phyloP scores from a whole-genome alignment of 805 yeast genomes.

The Zygoascus biomembranicola region DNA sequence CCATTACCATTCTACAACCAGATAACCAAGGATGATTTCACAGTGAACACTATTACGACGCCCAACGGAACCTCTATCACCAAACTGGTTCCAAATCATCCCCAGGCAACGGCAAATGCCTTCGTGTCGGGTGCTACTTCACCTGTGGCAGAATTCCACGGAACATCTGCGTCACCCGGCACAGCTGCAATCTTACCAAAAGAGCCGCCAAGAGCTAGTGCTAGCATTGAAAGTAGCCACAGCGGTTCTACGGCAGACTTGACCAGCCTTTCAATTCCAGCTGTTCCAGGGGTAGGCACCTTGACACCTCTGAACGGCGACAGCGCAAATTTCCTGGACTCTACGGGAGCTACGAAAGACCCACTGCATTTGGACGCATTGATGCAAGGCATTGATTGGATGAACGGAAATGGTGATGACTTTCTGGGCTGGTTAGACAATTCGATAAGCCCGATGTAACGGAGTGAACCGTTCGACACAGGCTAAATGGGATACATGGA shows the following conservation, averaged over 20 bases:
- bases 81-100: conserved; percentile 62
- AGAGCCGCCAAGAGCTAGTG: not conserved
- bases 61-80: conserved; percentile 92
- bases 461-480: not conserved
- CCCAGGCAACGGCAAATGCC: conserved; percentile 10
- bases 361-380: conserved; percentile 23
- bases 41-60: conserved; percentile 74
- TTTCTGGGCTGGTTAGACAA: conserved; percentile 86
- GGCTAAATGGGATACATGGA: too few species aligned
- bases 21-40: conserved; percentile 81
- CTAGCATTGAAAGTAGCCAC: not conserved
- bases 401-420: conserved; percentile 75
- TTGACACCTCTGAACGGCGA: not conserved
- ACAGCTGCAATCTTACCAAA: not conserved
- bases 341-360: conserved; percentile 21
- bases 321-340: conserved; percentile 14
- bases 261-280: not conserved
- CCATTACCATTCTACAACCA: conserved; percentile 90
- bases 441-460: conserved; percentile 10
- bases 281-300: not conserved
- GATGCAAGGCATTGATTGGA: conserved; percentile 76
- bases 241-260: not conserved
- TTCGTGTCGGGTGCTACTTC: not conserved
- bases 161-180: not conserved
- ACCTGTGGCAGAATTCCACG: conserved; percentile 1